Percentiles rank a stretch among this genome's conserved stretches.
Conservation (phyloP, 352 stramenopile genomes). For the Pseudoperonospora humuli region DNA sequence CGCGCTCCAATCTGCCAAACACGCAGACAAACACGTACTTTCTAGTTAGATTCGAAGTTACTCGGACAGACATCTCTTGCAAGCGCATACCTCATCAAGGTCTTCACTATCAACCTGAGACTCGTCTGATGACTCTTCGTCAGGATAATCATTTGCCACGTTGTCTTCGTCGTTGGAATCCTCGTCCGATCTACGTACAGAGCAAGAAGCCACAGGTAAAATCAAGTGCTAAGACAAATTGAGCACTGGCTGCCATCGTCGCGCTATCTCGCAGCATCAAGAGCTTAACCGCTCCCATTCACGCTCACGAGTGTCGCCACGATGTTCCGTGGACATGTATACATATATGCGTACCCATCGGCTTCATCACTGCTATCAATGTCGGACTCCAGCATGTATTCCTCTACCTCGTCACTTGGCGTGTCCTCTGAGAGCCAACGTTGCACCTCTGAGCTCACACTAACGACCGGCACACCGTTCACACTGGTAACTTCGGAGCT, state of each 20-base stretch:
- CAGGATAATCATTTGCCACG: conserved; percentile 71
- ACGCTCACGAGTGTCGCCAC: no score
- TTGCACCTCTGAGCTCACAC: conserved; percentile 70
- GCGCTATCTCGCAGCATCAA: conserved; percentile 20
- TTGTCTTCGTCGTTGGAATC: conserved; percentile 84
- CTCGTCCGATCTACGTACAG: conserved; percentile 49
- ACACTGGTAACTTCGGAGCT: conserved; percentile 14
- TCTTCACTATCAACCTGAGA: conserved; percentile 26
- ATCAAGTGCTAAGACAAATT: conserved; percentile 19
- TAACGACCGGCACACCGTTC: conserved; percentile 40
- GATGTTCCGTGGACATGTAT: conserved; percentile 27
- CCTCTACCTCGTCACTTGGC: conserved; percentile 46
- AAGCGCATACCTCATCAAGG: conserved; percentile 25
- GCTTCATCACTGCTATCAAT: conserved; percentile 60
- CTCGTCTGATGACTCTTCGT: conserved; percentile 64
- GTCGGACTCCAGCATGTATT: conserved; percentile 78
- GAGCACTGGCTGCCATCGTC: conserved; percentile 6
- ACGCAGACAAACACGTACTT: conserved; percentile 5
- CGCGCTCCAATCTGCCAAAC: conserved; percentile 22
- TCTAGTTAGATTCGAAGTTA: conserved; percentile 4
- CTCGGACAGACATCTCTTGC: not conserved
- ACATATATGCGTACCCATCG: conserved; percentile 43
- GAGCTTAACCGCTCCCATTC: conserved; percentile 12
- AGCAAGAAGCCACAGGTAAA: conserved; percentile 5
- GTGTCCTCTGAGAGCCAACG: conserved; percentile 65